Percentiles rank a stretch among this genome's conserved stretches.
phyloP scores from a whole-genome alignment of 2,329 filamentous ascomycete genomes.

The Apiospora phragmitis region DNA sequence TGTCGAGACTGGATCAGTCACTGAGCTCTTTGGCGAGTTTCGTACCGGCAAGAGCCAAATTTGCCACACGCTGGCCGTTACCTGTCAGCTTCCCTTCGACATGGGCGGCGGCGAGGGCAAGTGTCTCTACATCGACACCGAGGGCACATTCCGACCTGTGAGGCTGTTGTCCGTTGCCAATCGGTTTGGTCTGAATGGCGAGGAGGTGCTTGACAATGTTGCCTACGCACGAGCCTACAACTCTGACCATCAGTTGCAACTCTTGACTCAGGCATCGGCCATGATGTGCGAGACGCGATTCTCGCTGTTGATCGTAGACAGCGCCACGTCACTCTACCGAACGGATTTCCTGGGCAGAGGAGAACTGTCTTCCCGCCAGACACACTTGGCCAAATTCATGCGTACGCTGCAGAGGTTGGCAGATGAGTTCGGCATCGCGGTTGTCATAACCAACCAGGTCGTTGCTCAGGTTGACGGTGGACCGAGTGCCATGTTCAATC shows the following conservation, averaged over 20 bases:
- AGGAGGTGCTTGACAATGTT: conserved; percentile 97
- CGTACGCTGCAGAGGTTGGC: conserved; percentile 76
- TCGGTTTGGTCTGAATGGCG: conserved; percentile 89
- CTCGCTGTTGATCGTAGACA: conserved; percentile 93
- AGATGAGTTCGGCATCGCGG: conserved; percentile 90
- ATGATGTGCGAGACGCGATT: conserved; percentile 99
- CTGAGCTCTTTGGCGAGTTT: conserved; percentile 97
- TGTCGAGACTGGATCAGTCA: conserved; percentile 95
- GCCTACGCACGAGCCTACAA: conserved; percentile 98
- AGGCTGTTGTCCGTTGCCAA: conserved; percentile 89
- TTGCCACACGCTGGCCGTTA: conserved; percentile 97
- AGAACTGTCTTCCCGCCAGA: conserved; percentile 91
- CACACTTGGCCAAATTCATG: conserved; percentile 87
- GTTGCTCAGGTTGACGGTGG: conserved; percentile 98
- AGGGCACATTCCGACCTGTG: conserved; percentile 94
- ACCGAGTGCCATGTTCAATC: conserved; percentile 97
- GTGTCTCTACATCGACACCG: conserved; percentile 97
- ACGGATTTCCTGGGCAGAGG: conserved; percentile 97
- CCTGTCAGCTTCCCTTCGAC: conserved; percentile 95
- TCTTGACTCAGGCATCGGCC: conserved; percentile 89
- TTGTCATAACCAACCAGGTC: conserved; percentile 98
- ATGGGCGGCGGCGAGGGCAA: conserved; percentile 99
- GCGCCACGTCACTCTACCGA: conserved; percentile 90
- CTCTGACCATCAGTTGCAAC: conserved; percentile 93
- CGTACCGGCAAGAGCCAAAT: conserved; percentile 98